Percentiles rank a stretch among this genome's conserved stretches.
Conservation (phyloP, 1,139 yeast genomes). For the Yamadazyma sp. region DNA sequence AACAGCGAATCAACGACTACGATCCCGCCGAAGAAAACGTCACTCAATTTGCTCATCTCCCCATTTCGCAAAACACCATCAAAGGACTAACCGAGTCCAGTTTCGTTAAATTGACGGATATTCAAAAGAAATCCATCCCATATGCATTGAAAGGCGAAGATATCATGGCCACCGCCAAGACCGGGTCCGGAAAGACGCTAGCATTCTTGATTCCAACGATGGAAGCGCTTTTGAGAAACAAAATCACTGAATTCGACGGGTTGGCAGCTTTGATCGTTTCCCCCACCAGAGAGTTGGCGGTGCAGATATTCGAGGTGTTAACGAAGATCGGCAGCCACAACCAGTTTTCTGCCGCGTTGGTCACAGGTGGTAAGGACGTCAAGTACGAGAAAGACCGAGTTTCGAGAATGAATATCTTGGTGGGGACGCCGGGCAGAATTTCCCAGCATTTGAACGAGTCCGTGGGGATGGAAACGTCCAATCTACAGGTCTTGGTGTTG, state of each 20-base stretch:
- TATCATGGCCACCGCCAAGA: constrained; percentile 87
- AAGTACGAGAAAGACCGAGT: constrained; percentile 85
- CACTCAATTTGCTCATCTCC: constrained; percentile 64
- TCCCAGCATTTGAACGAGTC: constrained; percentile 95
- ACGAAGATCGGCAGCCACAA: constrained; percentile 79
- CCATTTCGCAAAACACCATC: constrained; percentile 64
- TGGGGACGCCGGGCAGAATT: constrained; percentile 95
- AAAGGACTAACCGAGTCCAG: constrained; percentile 73
- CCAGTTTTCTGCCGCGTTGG: constrained; percentile 87
- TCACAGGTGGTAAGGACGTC: constrained; percentile 96
- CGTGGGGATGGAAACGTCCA: constrained; percentile 76
- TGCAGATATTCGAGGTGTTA: constrained; percentile 89
- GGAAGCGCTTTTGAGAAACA: constrained; percentile 67
- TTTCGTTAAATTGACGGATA: constrained; percentile 78
- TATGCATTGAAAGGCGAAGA: constrained; percentile 78
- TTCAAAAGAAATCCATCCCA: constrained; percentile 80
- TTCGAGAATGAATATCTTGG: constrained; percentile 77
- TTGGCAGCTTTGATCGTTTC: constrained; percentile 89
- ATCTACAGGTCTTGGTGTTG: constrained; percentile 76
- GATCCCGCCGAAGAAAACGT: constrained; percentile 40
- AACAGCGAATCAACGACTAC: constrained; percentile 48
- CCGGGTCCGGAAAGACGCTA: constrained; percentile 95
- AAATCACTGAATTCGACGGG: constrained; percentile 89
- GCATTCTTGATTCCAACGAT: constrained; percentile 87
- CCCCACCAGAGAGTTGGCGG: constrained; percentile 93